Conservation (phyloP, 805 yeast genomes). For the Candida bentonensis region DNA sequence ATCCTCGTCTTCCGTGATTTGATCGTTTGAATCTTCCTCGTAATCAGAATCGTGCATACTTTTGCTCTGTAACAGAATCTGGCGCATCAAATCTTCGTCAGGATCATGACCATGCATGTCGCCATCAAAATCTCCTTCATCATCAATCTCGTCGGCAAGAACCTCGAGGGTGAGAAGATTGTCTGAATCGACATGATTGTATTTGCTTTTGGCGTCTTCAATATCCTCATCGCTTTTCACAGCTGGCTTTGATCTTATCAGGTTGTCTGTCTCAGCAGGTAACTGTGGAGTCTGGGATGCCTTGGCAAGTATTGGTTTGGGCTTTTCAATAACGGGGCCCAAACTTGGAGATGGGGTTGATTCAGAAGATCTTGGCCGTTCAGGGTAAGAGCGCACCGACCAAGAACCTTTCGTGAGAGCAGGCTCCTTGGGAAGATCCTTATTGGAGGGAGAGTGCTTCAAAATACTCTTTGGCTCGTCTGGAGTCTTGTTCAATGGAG, state of each 20-base stretch:
- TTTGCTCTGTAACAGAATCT: constrained; percentile 13
- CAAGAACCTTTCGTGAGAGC: not conserved
- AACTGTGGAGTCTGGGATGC: too few species aligned
- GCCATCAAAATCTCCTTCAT: constrained; percentile 24
- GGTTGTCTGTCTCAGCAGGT: too few species aligned
- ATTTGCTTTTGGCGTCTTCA: constrained; percentile 9
- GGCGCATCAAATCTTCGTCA: constrained; percentile 36
- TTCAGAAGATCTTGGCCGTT: not conserved
- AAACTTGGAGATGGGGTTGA: not conserved
- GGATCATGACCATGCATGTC: constrained; percentile 37
- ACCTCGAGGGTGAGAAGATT: constrained; percentile 27
- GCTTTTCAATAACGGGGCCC: not conserved
- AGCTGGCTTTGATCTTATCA: too few species aligned
- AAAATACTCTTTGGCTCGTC: not conserved
- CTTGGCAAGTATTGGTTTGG: not conserved
- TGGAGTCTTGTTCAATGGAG: not conserved
- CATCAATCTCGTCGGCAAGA: constrained; percentile 22
- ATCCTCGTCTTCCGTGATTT: constrained; percentile 26
- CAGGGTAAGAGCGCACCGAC: not conserved
- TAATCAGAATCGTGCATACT: constrained; percentile 22
- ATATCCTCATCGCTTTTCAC: constrained; percentile 8
- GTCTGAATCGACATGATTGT: constrained; percentile 26
- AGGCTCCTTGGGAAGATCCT: not conserved
- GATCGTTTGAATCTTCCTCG: constrained; percentile 16
- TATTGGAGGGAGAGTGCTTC: not conserved